Conservation (phyloP, 1,284 basidiomycete genomes). For the Golubevia pallescens region DNA sequence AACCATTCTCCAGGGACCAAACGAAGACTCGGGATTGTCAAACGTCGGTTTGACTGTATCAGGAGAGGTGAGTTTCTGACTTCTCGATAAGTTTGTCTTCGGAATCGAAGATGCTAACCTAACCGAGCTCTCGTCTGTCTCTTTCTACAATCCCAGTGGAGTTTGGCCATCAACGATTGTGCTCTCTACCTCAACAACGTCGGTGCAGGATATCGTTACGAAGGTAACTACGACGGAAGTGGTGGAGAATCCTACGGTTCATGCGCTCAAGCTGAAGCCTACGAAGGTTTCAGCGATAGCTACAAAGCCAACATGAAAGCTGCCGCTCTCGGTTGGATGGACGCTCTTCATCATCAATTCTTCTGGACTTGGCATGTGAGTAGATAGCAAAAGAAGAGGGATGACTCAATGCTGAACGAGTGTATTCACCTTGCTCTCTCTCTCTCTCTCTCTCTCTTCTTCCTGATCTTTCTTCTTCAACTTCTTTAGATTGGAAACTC, state of each 20-base stretch:
- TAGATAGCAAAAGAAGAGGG: too few relatives aligned
- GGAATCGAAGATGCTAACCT: too few relatives aligned
- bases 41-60: constrained; percentile 30
- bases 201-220: constrained; percentile 19
- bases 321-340: constrained; percentile 35
- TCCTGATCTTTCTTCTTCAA: too few relatives aligned
- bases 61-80: too few relatives aligned
- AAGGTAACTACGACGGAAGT: constrained; percentile 4
- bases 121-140: too few relatives aligned
- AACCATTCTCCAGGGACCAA: too few relatives aligned
- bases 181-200: constrained; percentile 17
- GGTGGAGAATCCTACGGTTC: constrained; percentile 7
- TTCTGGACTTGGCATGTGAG: constrained; percentile 19
- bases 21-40: constrained; percentile 1
- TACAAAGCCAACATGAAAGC: constrained; percentile 20
- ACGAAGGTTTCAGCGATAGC: constrained; percentile 21
- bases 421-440: too few relatives aligned
- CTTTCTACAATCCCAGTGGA: too few relatives aligned
- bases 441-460: too few relatives aligned
- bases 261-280: constrained; percentile 33
- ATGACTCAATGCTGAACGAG: too few relatives aligned
- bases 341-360: constrained; percentile 34
- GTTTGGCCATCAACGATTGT: constrained; percentile 19
- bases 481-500: constrained; percentile 18
- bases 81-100: too few relatives aligned